Evolutionary conservation across 257 asterid genomes (phyloP).

Genomic region (Solanum dulcamara): DNA sequence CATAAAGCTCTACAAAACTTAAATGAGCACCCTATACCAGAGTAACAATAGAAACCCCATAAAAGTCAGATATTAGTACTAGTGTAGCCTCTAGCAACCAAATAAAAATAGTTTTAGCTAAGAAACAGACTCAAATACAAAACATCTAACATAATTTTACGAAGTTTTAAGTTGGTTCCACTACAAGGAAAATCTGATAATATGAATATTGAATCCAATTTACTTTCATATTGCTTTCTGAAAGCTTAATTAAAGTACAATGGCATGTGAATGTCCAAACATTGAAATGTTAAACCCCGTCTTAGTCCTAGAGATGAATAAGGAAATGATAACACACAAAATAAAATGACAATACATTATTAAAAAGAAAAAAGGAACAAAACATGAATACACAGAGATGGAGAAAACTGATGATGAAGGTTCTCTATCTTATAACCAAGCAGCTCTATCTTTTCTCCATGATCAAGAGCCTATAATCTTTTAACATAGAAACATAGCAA

Average conservation of each 20-base stretch:
- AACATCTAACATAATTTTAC: neutral
- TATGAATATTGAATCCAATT: neutral
- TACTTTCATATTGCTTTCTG: neutral
- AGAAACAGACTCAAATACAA: neutral
- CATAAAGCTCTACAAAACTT: neutral
- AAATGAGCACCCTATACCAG: neutral
- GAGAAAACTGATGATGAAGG: constrained; percentile 11
- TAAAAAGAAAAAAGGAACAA: neutral
- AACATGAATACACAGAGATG: neutral
- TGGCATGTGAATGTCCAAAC: neutral
- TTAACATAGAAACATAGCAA: neutral
- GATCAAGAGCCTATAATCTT: constrained; percentile 8
- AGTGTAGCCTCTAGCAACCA: neutral
- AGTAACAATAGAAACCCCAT: neutral
- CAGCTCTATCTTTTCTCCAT: constrained; percentile 19
- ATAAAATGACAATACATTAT: neutral
- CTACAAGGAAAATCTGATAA: neutral
- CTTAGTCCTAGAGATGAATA: neutral
- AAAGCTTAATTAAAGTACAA: neutral
- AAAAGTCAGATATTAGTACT: neutral
- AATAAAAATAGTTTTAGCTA: neutral
- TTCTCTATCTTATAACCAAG: constrained; percentile 14
- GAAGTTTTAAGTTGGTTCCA: neutral
- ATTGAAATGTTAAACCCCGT: neutral
- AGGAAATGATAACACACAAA: neutral